A percentile compares a stretch with the other conserved stretches of the same genome.
These are phyloP conservation scores for Penicillium palitans DNA, from an alignment of 2,329 filamentous ascomycete species.

Conservation along the genomic window DNA sequence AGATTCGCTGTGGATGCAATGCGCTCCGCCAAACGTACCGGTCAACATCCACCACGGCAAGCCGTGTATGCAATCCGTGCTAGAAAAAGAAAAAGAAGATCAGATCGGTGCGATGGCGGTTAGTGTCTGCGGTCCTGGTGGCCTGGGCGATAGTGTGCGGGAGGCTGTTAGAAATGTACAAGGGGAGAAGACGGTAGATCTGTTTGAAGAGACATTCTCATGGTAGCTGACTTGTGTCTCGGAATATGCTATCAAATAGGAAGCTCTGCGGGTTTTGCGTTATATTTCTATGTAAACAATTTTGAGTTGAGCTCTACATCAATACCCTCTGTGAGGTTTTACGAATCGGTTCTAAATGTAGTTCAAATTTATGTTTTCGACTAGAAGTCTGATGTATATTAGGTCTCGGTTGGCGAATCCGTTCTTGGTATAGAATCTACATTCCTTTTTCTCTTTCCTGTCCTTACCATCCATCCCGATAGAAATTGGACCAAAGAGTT, in stretches of 20 bases:
- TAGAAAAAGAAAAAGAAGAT: conserved; percentile 29
- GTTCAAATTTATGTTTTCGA: neutral
- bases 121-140: conserved; percentile 41
- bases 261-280: neutral
- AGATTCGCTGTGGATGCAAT: conserved; percentile 29
- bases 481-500: neutral
- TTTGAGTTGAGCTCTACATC: neutral
- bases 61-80: conserved; percentile 27
- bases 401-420: no score
- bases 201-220: conserved; percentile 41
- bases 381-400: neutral
- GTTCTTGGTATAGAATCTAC: no score
- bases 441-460: neutral
- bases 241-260: neutral
- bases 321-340: conserved; percentile 3
- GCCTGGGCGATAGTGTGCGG: conserved; percentile 40
- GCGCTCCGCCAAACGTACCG: conserved; percentile 27
- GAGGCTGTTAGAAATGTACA: conserved; percentile 33
- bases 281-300: neutral
- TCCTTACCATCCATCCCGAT: neutral
- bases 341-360: neutral
- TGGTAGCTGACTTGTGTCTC: conserved; percentile 27
- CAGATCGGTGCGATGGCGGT: conserved; percentile 40
- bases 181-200: conserved; percentile 33
- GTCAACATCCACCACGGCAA: conserved; percentile 30